Evolutionary conservation across 108 stramenopile species (phyloP).

Genomic region (Fragilaria crotonensis): DNA sequence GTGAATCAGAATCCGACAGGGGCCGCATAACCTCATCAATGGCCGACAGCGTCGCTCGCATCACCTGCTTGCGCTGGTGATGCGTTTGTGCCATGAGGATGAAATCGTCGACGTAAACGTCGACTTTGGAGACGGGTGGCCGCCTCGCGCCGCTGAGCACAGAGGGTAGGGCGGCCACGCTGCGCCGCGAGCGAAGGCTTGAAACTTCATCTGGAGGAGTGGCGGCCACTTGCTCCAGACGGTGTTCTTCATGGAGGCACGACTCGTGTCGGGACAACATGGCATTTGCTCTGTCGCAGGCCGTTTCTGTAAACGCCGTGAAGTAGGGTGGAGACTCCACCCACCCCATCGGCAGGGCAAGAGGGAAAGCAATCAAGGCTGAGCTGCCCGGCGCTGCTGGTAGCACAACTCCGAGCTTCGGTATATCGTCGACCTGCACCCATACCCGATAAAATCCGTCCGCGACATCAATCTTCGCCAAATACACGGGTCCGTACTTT

Average conservation of each 20-base stretch:
- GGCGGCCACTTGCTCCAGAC: not conserved
- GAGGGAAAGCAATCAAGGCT: not conserved
- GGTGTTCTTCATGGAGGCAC: not conserved
- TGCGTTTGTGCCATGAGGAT: conserved; percentile 3
- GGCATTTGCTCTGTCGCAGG: not conserved
- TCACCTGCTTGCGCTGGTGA: not conserved
- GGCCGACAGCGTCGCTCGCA: conserved; percentile 3
- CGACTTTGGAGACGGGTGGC: conserved; percentile 1
- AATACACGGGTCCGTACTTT: not conserved
- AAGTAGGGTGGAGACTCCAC: too few species aligned
- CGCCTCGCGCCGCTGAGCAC: not conserved
- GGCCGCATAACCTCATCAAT: conserved; percentile 2
- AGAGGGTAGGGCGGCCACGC: conserved; percentile 10
- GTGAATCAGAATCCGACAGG: not conserved
- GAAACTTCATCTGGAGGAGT: conserved; percentile 13
- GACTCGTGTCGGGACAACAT: not conserved
- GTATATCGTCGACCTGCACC: conserved; percentile 6
- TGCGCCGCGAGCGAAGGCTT: too few species aligned
- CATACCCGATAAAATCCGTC: conserved; percentile 16
- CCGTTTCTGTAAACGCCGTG: not conserved
- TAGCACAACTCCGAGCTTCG: conserved; percentile 11
- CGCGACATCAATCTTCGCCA: conserved; percentile 9
- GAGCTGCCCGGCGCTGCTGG: not conserved
- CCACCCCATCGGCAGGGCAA: not conserved
- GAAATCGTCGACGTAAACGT: conserved; percentile 18